Evolutionary conservation across 306 rosid species (phyloP).

Genomic region (Vigna unguiculata): DNA sequence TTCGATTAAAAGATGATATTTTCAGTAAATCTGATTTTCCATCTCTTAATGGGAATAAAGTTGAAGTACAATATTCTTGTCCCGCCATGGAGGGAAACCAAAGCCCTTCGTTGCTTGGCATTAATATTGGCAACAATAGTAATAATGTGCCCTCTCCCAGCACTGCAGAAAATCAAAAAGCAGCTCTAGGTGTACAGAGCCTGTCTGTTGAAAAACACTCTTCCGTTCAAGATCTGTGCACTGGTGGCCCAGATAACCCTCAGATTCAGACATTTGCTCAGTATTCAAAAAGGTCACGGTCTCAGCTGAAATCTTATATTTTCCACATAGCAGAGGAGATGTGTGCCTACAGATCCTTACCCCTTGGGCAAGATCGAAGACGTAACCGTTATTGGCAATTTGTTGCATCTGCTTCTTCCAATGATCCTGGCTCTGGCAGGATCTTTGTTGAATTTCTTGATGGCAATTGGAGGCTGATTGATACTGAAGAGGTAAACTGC

Average conservation of each 20-base stretch:
- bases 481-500: slow-evolving; percentile 81
- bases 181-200: slow-evolving; percentile 52
- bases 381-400: slow-evolving; percentile 96
- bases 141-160: slow-evolving; percentile 64
- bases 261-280: slow-evolving; percentile 64
- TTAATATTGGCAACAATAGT: slow-evolving; percentile 44
- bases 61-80: slow-evolving; percentile 63
- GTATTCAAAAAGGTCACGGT: slow-evolving; percentile 87
- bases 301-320: slow-evolving; percentile 85
- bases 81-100: slow-evolving; percentile 65
- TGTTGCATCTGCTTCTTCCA: slow-evolving; percentile 89
- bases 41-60: slow-evolving; percentile 61
- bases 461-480: slow-evolving; percentile 95
- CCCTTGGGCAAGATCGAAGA: slow-evolving; percentile 97
- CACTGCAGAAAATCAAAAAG: slow-evolving; percentile 62
- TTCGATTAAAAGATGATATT: slow-evolving; percentile 78
- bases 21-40: slow-evolving; percentile 66
- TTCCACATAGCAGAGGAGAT: slow-evolving; percentile 91
- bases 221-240: slow-evolving; percentile 62
- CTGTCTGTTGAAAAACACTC: slow-evolving; percentile 62
- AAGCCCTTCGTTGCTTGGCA: slow-evolving; percentile 71
- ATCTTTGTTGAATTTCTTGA: slow-evolving; percentile 81
- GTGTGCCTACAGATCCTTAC: slow-evolving; percentile 92
- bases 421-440: slow-evolving; percentile 98
- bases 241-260: slow-evolving; percentile 68